Conservation (phyloP, 2,329 filamentous ascomycete species). For the Fusarium anguioides region DNA sequence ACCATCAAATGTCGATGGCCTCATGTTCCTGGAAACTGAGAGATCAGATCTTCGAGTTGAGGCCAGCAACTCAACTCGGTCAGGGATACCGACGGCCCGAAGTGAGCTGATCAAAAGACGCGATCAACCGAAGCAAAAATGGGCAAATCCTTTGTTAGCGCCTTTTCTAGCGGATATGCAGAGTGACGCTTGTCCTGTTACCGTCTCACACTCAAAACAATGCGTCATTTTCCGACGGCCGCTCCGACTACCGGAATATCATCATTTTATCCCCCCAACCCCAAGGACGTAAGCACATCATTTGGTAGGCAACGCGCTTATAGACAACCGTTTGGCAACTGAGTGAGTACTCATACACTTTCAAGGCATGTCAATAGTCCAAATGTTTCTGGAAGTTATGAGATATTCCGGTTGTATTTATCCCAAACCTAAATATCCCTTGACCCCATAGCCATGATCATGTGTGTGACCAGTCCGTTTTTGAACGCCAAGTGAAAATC, state of each 20-base stretch:
- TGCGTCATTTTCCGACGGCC: conserved; percentile 45
- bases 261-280: conserved; percentile 23
- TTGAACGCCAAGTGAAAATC: no score
- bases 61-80: conserved; percentile 1
- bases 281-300: neutral
- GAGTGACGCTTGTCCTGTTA: neutral
- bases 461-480: no score
- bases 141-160: conserved; percentile 14
- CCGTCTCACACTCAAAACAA: neutral
- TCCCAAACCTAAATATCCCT: no score
- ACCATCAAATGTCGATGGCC: neutral
- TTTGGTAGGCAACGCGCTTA: no score
- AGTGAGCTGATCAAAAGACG: conserved; percentile 22
- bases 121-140: conserved; percentile 42
- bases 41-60: neutral
- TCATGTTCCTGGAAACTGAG: neutral
- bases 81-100: conserved; percentile 42
- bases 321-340: no score
- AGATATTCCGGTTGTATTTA: no score
- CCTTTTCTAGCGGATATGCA: neutral
- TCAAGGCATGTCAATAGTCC: no score
- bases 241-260: conserved; percentile 45
- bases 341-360: no score
- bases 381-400: no score
- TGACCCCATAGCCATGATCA: no score